A percentile compares a stretch with the other conserved stretches of the same genome.
Conservation (phyloP, 331 rosid species). For the Pyrus hybrid region DNA sequence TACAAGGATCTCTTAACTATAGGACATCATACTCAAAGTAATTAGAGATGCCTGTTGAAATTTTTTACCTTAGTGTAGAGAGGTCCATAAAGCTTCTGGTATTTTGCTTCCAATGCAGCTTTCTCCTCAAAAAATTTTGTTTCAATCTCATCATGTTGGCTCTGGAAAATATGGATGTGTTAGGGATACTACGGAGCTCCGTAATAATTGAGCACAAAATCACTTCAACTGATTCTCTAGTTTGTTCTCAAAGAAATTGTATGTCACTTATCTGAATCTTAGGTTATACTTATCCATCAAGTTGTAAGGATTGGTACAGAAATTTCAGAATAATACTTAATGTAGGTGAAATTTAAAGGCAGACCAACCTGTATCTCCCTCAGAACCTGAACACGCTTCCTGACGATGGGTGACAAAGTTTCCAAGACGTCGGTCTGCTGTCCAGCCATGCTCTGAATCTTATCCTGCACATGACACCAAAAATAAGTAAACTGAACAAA, state of each 20-base stretch:
- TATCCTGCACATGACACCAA: constrained; percentile 34
- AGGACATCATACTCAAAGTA: constrained; percentile 7
- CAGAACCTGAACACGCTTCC: constrained; percentile 48
- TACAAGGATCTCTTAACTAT: background rate
- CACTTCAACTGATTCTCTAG: background rate
- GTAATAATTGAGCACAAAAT: background rate
- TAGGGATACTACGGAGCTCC: background rate
- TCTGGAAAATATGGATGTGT: constrained; percentile 19
- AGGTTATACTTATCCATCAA: background rate
- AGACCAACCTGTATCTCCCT: constrained; percentile 49
- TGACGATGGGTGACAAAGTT: constrained; percentile 36
- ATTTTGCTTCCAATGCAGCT: constrained; percentile 55
- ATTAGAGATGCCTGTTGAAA: background rate
- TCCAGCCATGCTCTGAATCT: constrained; percentile 42
- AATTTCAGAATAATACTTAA: background rate
- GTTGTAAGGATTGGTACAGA: background rate
- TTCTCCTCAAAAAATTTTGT: constrained; percentile 50
- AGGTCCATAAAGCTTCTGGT: constrained; percentile 52
- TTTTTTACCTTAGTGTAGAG: constrained; percentile 44
- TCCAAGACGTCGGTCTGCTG: constrained; percentile 36
- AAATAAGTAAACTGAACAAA: background rate
- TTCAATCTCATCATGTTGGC: constrained; percentile 39
- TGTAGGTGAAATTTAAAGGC: background rate
- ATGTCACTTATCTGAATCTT: background rate
- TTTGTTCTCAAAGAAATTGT: background rate